Conservation (phyloP, 2,329 filamentous ascomycete genomes). For the Aspergillus sp. region DNA sequence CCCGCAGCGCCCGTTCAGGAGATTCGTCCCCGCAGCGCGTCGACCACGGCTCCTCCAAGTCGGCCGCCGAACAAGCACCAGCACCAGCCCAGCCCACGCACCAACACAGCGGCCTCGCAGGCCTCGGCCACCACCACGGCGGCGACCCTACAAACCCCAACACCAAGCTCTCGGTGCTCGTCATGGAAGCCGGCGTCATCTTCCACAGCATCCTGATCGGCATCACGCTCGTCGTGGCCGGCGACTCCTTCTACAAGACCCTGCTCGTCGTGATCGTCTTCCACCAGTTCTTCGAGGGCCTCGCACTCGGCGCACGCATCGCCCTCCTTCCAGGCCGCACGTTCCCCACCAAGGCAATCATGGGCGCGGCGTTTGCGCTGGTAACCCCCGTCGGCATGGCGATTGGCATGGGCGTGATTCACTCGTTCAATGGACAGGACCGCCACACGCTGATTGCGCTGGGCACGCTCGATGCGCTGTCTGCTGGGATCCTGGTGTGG, state of each 20-base stretch:
- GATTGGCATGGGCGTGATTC: slow-evolving; percentile 71
- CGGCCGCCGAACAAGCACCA: not conserved
- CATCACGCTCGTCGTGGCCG: slow-evolving; percentile 45
- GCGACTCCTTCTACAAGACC: slow-evolving; percentile 53
- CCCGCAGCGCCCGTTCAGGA: slow-evolving; percentile 8
- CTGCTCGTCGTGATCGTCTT: slow-evolving; percentile 67
- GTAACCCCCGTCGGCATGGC: slow-evolving; percentile 78
- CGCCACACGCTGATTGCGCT: slow-evolving; percentile 67
- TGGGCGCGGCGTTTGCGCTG: slow-evolving; percentile 65
- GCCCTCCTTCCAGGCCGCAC: slow-evolving; percentile 51
- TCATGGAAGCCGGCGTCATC: slow-evolving; percentile 71
- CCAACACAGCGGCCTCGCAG: slow-evolving; percentile 17
- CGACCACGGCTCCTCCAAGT: not conserved
- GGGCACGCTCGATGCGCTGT: slow-evolving; percentile 71
- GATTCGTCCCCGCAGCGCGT: not conserved
- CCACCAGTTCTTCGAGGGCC: slow-evolving; percentile 76
- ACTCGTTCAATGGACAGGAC: slow-evolving; percentile 72
- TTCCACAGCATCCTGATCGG: slow-evolving; percentile 67
- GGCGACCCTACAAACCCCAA: slow-evolving; percentile 32
- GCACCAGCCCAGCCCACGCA: not conserved
- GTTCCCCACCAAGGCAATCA: slow-evolving; percentile 51
- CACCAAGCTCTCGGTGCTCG: slow-evolving; percentile 61
- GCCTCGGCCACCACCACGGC: slow-evolving; percentile 36
- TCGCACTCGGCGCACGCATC: slow-evolving; percentile 71
- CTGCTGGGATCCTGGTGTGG: slow-evolving; percentile 76